phyloP scores from a whole-genome alignment of 345 rosid genomes.

The Turritis glabra region DNA sequence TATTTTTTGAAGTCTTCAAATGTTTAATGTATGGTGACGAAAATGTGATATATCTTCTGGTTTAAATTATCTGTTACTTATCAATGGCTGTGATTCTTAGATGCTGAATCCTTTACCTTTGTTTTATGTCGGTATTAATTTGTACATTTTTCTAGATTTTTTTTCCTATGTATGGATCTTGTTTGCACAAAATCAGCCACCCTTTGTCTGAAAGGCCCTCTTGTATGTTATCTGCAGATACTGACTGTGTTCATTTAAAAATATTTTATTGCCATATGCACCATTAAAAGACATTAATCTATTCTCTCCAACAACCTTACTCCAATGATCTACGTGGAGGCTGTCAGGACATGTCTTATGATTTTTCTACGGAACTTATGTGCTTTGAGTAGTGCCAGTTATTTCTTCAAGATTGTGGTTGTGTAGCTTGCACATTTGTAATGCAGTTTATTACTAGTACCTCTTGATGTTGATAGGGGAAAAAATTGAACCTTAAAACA shows the following conservation, averaged over 20 bases:
- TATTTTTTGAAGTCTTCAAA: not conserved
- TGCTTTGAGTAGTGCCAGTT: slow-evolving; percentile 20
- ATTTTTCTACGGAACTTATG: slow-evolving; percentile 1
- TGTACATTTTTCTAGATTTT: not conserved
- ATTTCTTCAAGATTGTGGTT: slow-evolving; percentile 12
- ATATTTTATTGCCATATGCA: not conserved
- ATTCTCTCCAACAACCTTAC: slow-evolving; percentile 23
- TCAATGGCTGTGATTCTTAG: slow-evolving; percentile 19
- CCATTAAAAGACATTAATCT: slow-evolving; percentile 15
- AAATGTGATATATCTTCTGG: slow-evolving; percentile 9
- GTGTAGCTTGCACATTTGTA: slow-evolving; percentile 19
- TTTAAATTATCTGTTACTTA: not conserved
- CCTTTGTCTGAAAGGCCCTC: slow-evolving; percentile 3
- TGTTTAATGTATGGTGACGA: slow-evolving; percentile 20
- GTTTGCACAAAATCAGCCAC: slow-evolving; percentile 10
- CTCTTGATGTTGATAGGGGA: slow-evolving; percentile 24
- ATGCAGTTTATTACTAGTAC: slow-evolving; percentile 18
- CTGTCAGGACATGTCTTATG: slow-evolving; percentile 18
- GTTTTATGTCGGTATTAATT: not conserved
- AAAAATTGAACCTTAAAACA: slow-evolving; percentile 36
- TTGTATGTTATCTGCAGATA: slow-evolving; percentile 1
- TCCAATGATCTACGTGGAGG: slow-evolving; percentile 29
- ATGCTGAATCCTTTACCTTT: slow-evolving; percentile 10
- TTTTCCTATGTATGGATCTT: not conserved
- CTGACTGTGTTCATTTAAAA: not conserved